Conservation (phyloP, 805 yeast genomes). For the Nakazawaea wyomingensis region DNA sequence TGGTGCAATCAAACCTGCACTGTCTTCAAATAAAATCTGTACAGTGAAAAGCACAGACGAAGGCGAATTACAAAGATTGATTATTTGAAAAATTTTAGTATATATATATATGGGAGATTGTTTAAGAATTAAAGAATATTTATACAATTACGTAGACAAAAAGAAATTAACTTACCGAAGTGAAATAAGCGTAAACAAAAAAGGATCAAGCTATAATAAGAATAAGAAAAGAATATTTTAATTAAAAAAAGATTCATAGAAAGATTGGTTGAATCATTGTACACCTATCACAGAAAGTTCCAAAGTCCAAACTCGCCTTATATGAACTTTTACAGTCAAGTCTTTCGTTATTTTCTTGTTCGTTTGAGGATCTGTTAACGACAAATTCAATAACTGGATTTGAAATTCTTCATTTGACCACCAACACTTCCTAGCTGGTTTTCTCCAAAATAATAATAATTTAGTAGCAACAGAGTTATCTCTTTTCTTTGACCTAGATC, state of each 20-base stretch:
- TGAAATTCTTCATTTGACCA: constrained; percentile 71
- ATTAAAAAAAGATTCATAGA: not conserved
- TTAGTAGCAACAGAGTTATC: constrained; percentile 44
- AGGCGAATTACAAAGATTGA: constrained; percentile 11
- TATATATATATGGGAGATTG: constrained; percentile 1
- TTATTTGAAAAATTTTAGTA: not conserved
- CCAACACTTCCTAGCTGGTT: constrained; percentile 99
- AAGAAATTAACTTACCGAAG: not conserved
- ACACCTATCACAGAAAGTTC: constrained; percentile 89
- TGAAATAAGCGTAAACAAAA: not conserved
- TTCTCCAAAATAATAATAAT: constrained; percentile 87
- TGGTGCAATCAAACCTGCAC: not conserved
- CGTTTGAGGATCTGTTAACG: constrained; percentile 18
- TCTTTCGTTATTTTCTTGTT: constrained; percentile 26
- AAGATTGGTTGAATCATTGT: constrained; percentile 29
- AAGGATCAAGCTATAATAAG: not conserved
- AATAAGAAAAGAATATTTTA: no score
- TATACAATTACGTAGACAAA: not conserved
- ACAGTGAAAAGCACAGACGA: constrained; percentile 12
- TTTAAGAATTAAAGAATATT: no score
- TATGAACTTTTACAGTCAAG: constrained; percentile 65
- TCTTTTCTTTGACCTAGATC: constrained; percentile 36
- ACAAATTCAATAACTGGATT: constrained; percentile 28
- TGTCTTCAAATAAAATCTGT: not conserved
- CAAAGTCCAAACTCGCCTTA: constrained; percentile 94